phyloP scores from a whole-genome alignment of 2,329 filamentous ascomycete species.

The Drechslerella dactyloides region DNA sequence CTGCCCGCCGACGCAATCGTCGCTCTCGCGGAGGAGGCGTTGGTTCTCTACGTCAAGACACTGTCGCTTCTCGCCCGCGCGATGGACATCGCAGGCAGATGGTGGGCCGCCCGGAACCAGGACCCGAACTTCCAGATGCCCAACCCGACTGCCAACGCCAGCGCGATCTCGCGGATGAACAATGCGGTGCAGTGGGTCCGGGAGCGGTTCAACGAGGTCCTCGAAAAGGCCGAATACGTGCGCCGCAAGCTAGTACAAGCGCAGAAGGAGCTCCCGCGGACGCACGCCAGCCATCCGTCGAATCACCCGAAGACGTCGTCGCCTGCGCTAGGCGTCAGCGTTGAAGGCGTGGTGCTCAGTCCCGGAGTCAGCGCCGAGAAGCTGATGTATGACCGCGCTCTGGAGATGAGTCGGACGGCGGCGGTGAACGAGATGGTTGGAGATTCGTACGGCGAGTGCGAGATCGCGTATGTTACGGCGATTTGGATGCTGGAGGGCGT shows the following conservation, averaged over 20 bases:
- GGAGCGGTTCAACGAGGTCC: slow-evolving; percentile 90
- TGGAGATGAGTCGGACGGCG: slow-evolving; percentile 94
- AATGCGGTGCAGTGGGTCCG: slow-evolving; percentile 95
- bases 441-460: slow-evolving; percentile 83
- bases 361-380: slow-evolving; percentile 92
- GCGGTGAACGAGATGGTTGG: slow-evolving; percentile 96
- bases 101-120: slow-evolving; percentile 80
- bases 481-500: slow-evolving; percentile 95
- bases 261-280: slow-evolving; percentile 79
- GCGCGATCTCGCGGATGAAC: slow-evolving; percentile 74
- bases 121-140: slow-evolving; percentile 58
- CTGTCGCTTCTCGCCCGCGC: slow-evolving; percentile 87
- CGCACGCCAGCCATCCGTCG: slow-evolving; percentile 83
- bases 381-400: slow-evolving; percentile 94
- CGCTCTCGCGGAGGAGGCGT: slow-evolving; percentile 86
- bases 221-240: slow-evolving; percentile 96
- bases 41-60: slow-evolving; percentile 95
- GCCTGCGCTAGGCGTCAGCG: slow-evolving; percentile 42
- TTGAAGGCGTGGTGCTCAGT: slow-evolving; percentile 73
- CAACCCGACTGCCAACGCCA: slow-evolving; percentile 59
- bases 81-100: slow-evolving; percentile 91
- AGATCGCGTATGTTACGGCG: slow-evolving; percentile 90
- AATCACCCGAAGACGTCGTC: slow-evolving; percentile 64
- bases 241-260: slow-evolving; percentile 84
- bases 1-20: slow-evolving; percentile 86